Percentiles rank a stretch among this genome's conserved stretches.
Conservation (phyloP, 441 rosid species). For the Gossypium davidsonii region DNA sequence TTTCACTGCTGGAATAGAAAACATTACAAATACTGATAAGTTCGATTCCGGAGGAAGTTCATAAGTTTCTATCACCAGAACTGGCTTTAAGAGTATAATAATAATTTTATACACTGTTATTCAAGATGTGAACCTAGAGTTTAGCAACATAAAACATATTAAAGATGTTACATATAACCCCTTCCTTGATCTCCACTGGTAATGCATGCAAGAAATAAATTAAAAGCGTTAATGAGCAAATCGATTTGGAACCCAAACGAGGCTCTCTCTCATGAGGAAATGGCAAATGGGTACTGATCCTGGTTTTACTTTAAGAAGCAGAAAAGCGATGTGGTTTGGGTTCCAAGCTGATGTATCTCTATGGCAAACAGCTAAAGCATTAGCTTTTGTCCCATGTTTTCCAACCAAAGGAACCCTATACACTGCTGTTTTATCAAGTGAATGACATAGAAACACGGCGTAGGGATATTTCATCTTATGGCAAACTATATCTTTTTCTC, state of each 20-base stretch:
- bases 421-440: background rate
- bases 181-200: too few species aligned
- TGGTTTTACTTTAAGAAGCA: conserved; percentile 3
- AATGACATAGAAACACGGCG: conserved; percentile 4
- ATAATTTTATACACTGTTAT: too few species aligned
- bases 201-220: too few species aligned
- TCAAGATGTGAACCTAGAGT: too few species aligned
- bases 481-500: background rate
- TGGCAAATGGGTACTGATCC: conserved; percentile 5
- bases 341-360: conserved; percentile 11
- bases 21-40: too few species aligned
- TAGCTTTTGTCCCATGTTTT: background rate
- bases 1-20: too few species aligned
- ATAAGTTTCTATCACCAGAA: too few species aligned
- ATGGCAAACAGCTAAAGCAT: background rate
- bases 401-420: conserved; percentile 1
- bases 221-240: too few species aligned
- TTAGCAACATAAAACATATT: too few species aligned
- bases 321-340: conserved; percentile 3
- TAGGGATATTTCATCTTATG: conserved; percentile 1
- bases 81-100: too few species aligned
- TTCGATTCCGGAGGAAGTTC: too few species aligned
- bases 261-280: background rate
- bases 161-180: too few species aligned
- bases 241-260: background rate